Base-by-base conservation (phyloP, 805 yeast genomes). In the Wickerhamiella spandovensis region DNA sequence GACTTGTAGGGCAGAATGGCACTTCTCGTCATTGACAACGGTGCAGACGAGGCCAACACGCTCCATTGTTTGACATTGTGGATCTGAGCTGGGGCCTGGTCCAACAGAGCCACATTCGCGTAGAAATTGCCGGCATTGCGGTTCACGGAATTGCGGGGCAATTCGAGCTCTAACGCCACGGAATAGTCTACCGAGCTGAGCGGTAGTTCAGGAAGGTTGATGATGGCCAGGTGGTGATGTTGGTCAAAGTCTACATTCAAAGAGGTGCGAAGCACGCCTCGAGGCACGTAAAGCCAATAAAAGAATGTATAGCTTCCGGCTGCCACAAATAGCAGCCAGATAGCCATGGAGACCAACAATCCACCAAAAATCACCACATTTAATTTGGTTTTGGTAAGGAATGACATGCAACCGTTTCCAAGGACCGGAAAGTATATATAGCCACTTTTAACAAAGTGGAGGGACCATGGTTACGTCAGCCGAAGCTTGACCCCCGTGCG, bases 141-240 rank as follows among this genome's bases (percentile, higher is more conserved):
- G 51, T 67, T 67, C 46, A 52, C 51, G 4, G 51, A 52, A n/a
- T 55, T 53, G 18, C 67, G 57, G 5, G 70, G 71, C 44, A 66
- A 51, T 23, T 49, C 53, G 21, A 67, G 56, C 23, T 48, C 52
- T 10, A 67, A 55, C 2, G 49, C 48, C 13, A 67, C 53, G 21
- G 54, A 51, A 50, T 66, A 67, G 39, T 57, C 58, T 37, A 49
- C 47, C 2, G 38, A 53, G 51, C 52, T 50, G 46, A 44, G 18
- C 9, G 38, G 38, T 8, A 20, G 35, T 2, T 44, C 21, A 4
- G 24, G 20, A 32, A 43, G 22, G 20, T 43, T 23, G 15, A 43
- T 13, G 7, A 39, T 15, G 12, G 25, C 23, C 15, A 39, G 15
- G 25, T 13, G 25, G 10, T 39, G 18, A 8, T n/a, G 20, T n/a